Conservation (phyloP, 345 rosid genomes). For the Acer negundo region DNA sequence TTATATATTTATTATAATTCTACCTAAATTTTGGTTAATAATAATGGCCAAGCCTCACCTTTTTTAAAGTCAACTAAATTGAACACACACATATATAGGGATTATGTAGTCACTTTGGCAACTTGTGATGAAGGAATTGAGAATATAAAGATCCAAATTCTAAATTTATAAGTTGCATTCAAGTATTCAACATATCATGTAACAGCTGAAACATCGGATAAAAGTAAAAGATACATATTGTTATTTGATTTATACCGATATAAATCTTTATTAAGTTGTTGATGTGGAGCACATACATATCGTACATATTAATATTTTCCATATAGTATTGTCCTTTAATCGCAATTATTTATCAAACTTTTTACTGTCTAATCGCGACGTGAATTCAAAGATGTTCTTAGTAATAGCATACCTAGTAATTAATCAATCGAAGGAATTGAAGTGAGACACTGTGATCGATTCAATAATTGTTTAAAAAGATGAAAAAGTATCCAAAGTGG, state of each 20-base stretch:
- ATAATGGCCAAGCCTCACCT: not conserved
- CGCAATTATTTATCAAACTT: too few species aligned
- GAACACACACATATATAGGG: not conserved
- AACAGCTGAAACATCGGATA: not conserved
- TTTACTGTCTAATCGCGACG: too few species aligned
- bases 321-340: not conserved
- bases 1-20: too few species aligned
- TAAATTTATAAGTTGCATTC: too few species aligned
- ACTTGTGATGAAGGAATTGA: not conserved
- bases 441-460: not conserved
- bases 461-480: not conserved
- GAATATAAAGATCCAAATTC: not conserved
- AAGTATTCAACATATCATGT: too few species aligned
- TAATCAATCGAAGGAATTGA: not conserved
- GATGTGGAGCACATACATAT: too few species aligned
- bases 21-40: not conserved
- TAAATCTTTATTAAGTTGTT: too few species aligned
- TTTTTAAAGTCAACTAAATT: not conserved
- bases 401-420: not conserved
- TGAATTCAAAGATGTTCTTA: not conserved
- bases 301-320: too few species aligned
- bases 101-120: not conserved
- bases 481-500: not conserved
- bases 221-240: too few species aligned
- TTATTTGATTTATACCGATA: not conserved